Evolutionary conservation across 75 land plant species (phyloP), one percentile per base, ranked within the genome.

Genomic region (Chamaecyparis obtusa): DNA sequence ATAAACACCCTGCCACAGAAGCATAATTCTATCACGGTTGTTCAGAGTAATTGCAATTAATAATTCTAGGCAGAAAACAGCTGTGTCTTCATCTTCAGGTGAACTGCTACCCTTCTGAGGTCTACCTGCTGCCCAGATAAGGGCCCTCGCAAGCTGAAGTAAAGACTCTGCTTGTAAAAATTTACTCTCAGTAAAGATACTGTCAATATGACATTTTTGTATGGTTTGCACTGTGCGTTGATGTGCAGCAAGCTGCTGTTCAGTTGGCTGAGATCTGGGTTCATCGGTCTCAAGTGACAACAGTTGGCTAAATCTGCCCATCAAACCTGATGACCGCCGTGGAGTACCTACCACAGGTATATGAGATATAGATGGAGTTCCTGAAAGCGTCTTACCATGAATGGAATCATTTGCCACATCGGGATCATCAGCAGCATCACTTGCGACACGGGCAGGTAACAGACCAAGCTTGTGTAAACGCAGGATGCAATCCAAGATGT

Each of bases 1-100:
- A 91, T 97, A 95, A 36, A 98, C 97, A 79, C 96, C 97, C 81
- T 93, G 99, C 99, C 99, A 98, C 0, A 98, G 93, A 83, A 96
- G 94, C 64, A 85, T 88, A 88, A 98, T 96, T 44, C 99, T 91
- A 77, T 98, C 99, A 21, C 99, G 90, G 84, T 98, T 98, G 77
- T 97, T 96, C 54, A 98, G 84, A 39, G 98, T 96, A 36, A 98
- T 94, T 17, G 99, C 99, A 91, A 97, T 95, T 24, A 98, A 89
- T 86, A 98, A 87, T 86, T 98, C 99, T 74, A 97, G 90, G 89
- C 99, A 98, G 88, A 98, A 97, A 30, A 97, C 99, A 39, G 97
- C 97, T 75, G 97, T 97, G 87, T 95, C 99, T 89, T 98, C 99
- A 91, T 98, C 99, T 85, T 98, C 99, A 75, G 92, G 89, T 44